Evolutionary conservation across 306 rosid genomes (phyloP).

Genomic region (Adenanthera pavonina): DNA sequence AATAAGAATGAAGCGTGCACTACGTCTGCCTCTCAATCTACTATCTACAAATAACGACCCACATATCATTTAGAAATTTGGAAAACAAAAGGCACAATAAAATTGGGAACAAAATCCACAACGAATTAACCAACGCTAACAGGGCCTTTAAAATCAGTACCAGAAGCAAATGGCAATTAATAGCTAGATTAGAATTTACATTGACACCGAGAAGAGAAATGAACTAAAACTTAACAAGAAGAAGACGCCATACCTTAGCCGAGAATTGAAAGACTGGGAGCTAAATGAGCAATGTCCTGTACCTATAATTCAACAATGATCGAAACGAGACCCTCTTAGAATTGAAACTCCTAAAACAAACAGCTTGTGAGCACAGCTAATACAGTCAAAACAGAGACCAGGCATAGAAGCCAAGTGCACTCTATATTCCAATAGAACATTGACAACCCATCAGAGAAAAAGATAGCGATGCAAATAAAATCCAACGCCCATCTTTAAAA

Average conservation of each 20-base stretch:
- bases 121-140: conserved; percentile 25
- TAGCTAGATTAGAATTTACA: background rate
- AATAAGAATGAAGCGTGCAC: conserved; percentile 16
- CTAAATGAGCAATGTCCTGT: conserved; percentile 28
- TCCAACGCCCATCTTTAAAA: conserved; percentile 33
- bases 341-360: conserved; percentile 26
- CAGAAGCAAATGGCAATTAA: background rate
- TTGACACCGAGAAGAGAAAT: background rate
- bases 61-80: background rate
- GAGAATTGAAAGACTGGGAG: background rate
- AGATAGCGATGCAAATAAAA: conserved; percentile 15
- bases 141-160: conserved; percentile 22
- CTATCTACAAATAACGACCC: conserved; percentile 33
- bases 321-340: conserved; percentile 28
- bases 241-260: conserved; percentile 38
- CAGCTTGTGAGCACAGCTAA: conserved; percentile 7
- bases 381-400: conserved; percentile 14
- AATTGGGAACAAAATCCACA: conserved; percentile 9
- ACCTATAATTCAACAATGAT: background rate
- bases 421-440: conserved; percentile 41
- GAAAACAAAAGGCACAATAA: background rate
- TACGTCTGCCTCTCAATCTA: conserved; percentile 36
- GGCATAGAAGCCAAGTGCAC: conserved; percentile 42
- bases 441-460: conserved; percentile 33
- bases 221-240: conserved; percentile 17